Evolutionary conservation across 176 grass and related monocot genomes (phyloP).

Genomic region (Puccinellia tenuiflora): DNA sequence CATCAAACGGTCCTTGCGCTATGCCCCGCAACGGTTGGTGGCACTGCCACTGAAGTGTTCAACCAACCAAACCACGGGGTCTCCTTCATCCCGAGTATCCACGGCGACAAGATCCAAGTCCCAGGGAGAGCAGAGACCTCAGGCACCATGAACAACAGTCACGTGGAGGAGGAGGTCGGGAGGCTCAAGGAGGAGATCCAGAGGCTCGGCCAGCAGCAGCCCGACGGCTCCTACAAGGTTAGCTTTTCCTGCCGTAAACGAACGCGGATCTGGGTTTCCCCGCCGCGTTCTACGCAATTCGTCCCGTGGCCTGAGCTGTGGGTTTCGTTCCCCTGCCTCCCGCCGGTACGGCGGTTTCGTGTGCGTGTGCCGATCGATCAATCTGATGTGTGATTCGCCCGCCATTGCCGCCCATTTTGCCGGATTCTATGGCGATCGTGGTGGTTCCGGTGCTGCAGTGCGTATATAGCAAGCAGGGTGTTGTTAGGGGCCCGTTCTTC

Average conservation of each 20-base stretch:
- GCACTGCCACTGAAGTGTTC: too few relatives aligned
- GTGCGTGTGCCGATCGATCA: not conserved
- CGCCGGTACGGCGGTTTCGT: not conserved
- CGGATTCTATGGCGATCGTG: not conserved
- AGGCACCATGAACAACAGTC: conserved; percentile 50
- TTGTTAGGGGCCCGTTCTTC: too few relatives aligned
- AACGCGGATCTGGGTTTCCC: not conserved
- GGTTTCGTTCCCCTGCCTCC: not conserved
- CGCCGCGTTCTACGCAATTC: not conserved
- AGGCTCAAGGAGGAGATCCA: conserved; percentile 92
- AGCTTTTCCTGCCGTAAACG: not conserved
- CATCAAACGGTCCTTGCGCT: too few relatives aligned
- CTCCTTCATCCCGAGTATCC: too few relatives aligned
- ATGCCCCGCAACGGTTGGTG: too few relatives aligned
- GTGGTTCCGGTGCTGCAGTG: too few relatives aligned
- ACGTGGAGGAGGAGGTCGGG: conserved; percentile 89
- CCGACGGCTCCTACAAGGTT: conserved; percentile 90
- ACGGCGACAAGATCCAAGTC: conserved; percentile 21
- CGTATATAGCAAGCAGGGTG: too few relatives aligned
- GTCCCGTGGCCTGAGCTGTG: not conserved
- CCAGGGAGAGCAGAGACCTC: not conserved
- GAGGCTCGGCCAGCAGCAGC: conserved; percentile 68
- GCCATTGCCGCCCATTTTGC: not conserved
- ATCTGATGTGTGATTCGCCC: not conserved
- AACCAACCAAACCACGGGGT: too few relatives aligned